These are phyloP conservation scores for Pyrenula massariospora DNA, from an alignment of 495 filamentous ascomycete genomes.

Conservation along the genomic window DNA sequence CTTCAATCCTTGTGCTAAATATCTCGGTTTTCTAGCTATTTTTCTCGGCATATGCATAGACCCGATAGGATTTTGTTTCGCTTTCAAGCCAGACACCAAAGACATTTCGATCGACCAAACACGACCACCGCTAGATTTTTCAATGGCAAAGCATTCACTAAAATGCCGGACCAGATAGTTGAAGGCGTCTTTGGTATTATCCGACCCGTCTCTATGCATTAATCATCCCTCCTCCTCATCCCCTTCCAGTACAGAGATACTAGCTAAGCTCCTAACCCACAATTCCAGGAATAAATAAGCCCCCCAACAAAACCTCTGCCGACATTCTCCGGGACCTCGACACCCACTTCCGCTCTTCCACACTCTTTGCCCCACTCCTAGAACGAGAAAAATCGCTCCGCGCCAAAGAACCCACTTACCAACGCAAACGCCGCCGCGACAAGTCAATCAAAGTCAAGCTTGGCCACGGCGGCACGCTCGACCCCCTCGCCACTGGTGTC, in stretches of 20 bases:
- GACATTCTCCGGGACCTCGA: constrained; percentile 80
- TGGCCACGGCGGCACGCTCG: constrained; percentile 91
- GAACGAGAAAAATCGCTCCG: constrained; percentile 40
- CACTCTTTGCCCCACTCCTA: constrained; percentile 64
- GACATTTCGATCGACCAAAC: too few relatives aligned
- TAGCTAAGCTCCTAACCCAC: not conserved
- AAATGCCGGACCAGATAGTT: not conserved
- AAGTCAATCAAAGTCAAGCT: constrained; percentile 64
- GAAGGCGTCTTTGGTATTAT: not conserved
- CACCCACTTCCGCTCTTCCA: constrained; percentile 67
- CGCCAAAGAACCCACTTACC: constrained; percentile 36
- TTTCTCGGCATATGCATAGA: too few relatives aligned
- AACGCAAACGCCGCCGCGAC: constrained; percentile 44
- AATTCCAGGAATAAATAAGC: constrained; percentile 77
- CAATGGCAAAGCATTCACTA: too few relatives aligned
- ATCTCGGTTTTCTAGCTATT: too few relatives aligned
- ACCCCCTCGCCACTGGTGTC: constrained; percentile 88
- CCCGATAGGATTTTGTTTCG: too few relatives aligned
- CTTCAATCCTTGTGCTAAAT: too few relatives aligned
- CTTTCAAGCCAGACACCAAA: too few relatives aligned
- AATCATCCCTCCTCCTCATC: not conserved
- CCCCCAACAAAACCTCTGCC: constrained; percentile 69
- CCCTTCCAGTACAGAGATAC: too few relatives aligned
- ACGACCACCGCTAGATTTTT: too few relatives aligned
- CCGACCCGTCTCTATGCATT: too few relatives aligned